Conservation (phyloP, 2,329 filamentous ascomycete genomes). For the Colletotrichum cereale region DNA sequence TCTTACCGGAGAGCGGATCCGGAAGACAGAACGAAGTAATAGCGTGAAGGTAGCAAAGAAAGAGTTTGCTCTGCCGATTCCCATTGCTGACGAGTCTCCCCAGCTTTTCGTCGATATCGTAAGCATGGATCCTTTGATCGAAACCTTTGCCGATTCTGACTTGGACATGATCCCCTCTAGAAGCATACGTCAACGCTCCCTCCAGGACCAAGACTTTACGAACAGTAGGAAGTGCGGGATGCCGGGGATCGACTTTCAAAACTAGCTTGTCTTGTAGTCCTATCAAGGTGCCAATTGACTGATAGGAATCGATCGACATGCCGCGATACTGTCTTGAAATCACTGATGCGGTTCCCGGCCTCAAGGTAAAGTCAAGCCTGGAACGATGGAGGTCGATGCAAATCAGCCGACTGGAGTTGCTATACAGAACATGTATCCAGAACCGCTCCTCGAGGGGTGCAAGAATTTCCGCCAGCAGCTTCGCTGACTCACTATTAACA, state of each 20-base stretch:
- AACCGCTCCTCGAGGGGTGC: not conserved
- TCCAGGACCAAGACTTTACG: constrained; percentile 44
- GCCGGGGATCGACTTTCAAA: constrained; percentile 48
- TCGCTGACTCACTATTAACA: not conserved
- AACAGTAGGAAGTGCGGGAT: constrained; percentile 55
- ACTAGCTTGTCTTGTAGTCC: constrained; percentile 65
- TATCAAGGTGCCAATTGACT: constrained; percentile 60
- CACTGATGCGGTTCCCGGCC: no score
- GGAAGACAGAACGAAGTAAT: constrained; percentile 65
- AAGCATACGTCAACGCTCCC: constrained; percentile 35
- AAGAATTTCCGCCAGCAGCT: not conserved
- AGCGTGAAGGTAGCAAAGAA: constrained; percentile 66
- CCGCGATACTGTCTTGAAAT: no score
- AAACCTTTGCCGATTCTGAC: constrained; percentile 50
- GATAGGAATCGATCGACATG: no score
- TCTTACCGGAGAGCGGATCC: constrained; percentile 64
- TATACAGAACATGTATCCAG: constrained; percentile 1
- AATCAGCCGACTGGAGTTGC: not conserved
- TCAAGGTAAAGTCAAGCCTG: no score
- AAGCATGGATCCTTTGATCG: constrained; percentile 38
- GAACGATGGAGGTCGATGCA: no score
- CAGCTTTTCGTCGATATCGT: no score
- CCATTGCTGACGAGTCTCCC: constrained; percentile 65
- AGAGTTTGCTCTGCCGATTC: constrained; percentile 63
- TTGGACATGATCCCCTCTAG: constrained; percentile 47